Evolutionary conservation across 1,139 yeast species (phyloP).

Genomic region (Lodderomyces beijingensis): DNA sequence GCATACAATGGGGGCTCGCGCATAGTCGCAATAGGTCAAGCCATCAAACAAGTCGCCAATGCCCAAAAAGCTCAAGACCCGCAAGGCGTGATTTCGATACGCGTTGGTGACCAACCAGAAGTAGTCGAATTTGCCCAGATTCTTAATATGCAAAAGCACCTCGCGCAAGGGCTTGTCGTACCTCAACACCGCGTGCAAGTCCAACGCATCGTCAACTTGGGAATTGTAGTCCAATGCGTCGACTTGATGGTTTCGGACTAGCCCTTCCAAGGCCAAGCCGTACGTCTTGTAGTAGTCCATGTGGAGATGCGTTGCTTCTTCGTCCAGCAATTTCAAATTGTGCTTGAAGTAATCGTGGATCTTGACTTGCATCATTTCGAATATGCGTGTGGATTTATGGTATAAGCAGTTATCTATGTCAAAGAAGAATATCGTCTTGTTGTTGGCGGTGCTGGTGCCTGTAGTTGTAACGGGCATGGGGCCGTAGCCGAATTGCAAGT

Average conservation of each 20-base stretch:
- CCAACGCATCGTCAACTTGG: constrained; percentile 88
- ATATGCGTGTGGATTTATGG: constrained; percentile 67
- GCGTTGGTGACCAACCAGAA: constrained; percentile 94
- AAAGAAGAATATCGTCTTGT: constrained; percentile 64
- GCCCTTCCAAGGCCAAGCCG: constrained; percentile 90
- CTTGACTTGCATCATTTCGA: constrained; percentile 81
- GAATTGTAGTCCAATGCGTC: constrained; percentile 86
- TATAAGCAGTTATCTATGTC: constrained; percentile 93
- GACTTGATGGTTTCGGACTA: constrained; percentile 71
- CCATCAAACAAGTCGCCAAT: constrained; percentile 92
- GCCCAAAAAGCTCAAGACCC: constrained; percentile 75
- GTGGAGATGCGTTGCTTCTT: constrained; percentile 74
- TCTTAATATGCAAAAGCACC: constrained; percentile 43
- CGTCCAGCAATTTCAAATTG: constrained; percentile 56
- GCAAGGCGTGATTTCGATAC: constrained; percentile 78
- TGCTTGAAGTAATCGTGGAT: constrained; percentile 78
- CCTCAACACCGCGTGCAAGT: constrained; percentile 66
- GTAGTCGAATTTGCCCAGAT: constrained; percentile 30
- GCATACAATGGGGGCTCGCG: constrained; percentile 63
- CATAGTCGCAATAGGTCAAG: constrained; percentile 85
- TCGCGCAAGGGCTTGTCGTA: constrained; percentile 56
- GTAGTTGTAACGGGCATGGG: constrained; percentile 29
- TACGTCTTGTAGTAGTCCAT: constrained; percentile 75
- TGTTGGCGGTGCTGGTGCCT: constrained; percentile 10
- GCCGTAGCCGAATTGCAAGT: constrained; percentile 43